Evolutionary conservation across 1,284 basidiomycete species (phyloP).

Genomic region (Macrocystidia cucumis): DNA sequence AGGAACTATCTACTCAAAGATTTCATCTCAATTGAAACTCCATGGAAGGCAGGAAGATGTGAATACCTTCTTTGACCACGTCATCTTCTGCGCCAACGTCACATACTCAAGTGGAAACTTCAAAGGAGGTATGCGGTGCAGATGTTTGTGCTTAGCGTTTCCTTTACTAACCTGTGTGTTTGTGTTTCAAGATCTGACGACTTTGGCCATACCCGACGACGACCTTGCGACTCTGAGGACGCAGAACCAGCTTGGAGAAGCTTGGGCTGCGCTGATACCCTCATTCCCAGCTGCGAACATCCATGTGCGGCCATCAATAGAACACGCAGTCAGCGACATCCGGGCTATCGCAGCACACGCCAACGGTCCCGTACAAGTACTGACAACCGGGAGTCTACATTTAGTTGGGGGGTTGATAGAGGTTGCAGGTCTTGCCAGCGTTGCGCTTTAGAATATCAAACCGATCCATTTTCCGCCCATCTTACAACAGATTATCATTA

Average conservation of each 20-base stretch:
- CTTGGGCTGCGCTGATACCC: conserved; percentile 66
- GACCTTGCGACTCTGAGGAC: conserved; percentile 65
- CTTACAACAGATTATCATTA: too few relatives aligned
- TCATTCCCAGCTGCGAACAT: conserved; percentile 52
- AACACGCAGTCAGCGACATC: conserved; percentile 75
- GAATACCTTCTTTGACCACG: conserved; percentile 66
- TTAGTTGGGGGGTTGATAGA: conserved; percentile 94
- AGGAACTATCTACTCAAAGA: conserved; percentile 43
- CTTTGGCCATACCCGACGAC: conserved; percentile 53
- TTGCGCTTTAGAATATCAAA: conserved; percentile 25
- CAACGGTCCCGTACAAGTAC: conserved; percentile 43
- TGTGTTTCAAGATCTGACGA: conserved; percentile 61
- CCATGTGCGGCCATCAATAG: conserved; percentile 82
- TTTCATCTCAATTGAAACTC: conserved; percentile 36
- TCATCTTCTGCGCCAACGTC: conserved; percentile 94
- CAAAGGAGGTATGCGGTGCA: conserved; percentile 65
- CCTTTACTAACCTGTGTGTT: conserved; percentile 10
- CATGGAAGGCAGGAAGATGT: conserved; percentile 28
- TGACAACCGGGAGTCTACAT: conserved; percentile 92
- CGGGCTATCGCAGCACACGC: conserved; percentile 28
- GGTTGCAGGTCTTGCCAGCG: conserved; percentile 69
- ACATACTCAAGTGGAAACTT: conserved; percentile 87
- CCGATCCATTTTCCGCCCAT: too few relatives aligned
- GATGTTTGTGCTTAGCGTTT: conserved; percentile 2
- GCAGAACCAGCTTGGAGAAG: conserved; percentile 70